These are phyloP conservation scores for Smallanthus sonchifolius DNA, from an alignment of 129 eudicot genomes.

Conservation along the genomic window DNA sequence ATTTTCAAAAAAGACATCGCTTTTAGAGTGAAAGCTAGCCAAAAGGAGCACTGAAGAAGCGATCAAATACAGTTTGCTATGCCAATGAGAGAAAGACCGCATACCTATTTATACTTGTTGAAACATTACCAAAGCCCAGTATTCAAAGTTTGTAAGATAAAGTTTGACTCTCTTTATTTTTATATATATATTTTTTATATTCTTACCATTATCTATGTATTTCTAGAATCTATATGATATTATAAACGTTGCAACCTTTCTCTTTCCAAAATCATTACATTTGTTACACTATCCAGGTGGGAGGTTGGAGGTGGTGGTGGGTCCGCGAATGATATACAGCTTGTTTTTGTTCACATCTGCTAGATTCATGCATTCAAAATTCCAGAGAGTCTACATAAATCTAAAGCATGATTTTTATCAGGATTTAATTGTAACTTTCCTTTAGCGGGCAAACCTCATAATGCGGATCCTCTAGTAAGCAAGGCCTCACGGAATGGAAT, in stretches of 20 bases:
- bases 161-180: neutral
- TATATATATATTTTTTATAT: too few relatives aligned
- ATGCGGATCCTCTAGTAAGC: neutral
- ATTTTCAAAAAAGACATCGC: conserved; percentile 15
- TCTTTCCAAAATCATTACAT: neutral
- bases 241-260: neutral
- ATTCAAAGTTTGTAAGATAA: conserved; percentile 2
- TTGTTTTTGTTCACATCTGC: neutral
- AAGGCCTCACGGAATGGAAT: too few relatives aligned
- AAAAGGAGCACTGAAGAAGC: conserved; percentile 17
- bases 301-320: conserved; percentile 12
- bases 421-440: neutral
- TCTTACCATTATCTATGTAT: conserved; percentile 14
- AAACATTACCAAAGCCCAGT: conserved; percentile 16
- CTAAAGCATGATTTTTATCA: neutral
- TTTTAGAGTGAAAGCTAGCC: conserved; percentile 36
- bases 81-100: conserved; percentile 22
- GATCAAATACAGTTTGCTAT: conserved; percentile 16
- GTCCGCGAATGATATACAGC: neutral
- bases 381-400: neutral
- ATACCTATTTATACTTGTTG: conserved; percentile 48
- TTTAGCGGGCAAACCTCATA: too few relatives aligned
- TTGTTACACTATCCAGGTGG: conserved; percentile 2
- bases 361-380: neutral
- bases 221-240: neutral